A percentile compares a stretch with the other conserved stretches of the same genome.
phyloP scores from a whole-genome alignment of 345 rosid species.

The Cardamine resedifolia region DNA sequence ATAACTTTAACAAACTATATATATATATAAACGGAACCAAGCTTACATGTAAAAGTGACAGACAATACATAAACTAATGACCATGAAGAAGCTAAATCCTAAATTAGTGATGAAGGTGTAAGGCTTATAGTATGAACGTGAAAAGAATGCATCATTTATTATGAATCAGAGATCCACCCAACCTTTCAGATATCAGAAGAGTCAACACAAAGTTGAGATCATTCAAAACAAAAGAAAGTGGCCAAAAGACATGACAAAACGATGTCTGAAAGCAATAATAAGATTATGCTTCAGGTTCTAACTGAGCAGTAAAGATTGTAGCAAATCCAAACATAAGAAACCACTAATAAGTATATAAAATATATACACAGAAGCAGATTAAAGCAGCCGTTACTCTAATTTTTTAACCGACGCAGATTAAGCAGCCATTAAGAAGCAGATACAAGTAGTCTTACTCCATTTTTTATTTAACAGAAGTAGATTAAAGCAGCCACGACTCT shows the following conservation, averaged over 20 bases:
- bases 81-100: conserved; percentile 9
- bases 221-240: conserved; percentile 30
- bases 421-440: conserved; percentile 23
- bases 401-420: conserved; percentile 21
- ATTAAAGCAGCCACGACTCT: no score
- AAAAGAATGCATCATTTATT: conserved; percentile 28
- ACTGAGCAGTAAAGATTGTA: conserved; percentile 20
- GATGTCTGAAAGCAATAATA: conserved; percentile 34
- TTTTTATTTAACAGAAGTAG: not conserved
- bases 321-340: conserved; percentile 36
- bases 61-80: conserved; percentile 28
- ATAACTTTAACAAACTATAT: not conserved
- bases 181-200: conserved; percentile 34
- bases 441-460: not conserved
- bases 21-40: not conserved
- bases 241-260: conserved; percentile 35
- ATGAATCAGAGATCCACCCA: conserved; percentile 11
- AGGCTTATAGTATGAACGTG: conserved; percentile 4
- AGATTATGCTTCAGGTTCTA: conserved; percentile 18
- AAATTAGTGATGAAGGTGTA: not conserved
- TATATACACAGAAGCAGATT: not conserved
- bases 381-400: conserved; percentile 16
- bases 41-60: conserved; percentile 29
- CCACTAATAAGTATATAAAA: conserved; percentile 17
- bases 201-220: conserved; percentile 31